These are phyloP conservation scores for Lentinula edodes DNA, from an alignment of 768 basidiomycete genomes.

Conservation along the genomic window DNA sequence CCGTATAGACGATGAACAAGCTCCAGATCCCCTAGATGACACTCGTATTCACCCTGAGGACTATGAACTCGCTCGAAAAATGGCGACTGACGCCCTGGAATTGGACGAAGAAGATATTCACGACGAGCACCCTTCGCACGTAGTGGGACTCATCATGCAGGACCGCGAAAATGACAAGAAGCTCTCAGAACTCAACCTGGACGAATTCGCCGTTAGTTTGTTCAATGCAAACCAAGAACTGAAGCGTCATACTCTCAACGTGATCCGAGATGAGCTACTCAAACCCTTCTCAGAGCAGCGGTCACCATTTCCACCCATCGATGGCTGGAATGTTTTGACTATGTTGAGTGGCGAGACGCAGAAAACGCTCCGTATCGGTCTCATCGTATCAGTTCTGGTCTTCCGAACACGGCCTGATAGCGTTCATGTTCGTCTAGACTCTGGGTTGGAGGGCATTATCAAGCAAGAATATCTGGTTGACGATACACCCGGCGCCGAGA, in stretches of 20 bases:
- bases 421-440: constrained; percentile 78
- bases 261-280: constrained; percentile 83
- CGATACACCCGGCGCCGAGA: constrained; percentile 29
- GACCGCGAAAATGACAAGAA: constrained; percentile 76
- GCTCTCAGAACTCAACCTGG: constrained; percentile 85
- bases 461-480: constrained; percentile 54
- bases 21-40: constrained; percentile 85
- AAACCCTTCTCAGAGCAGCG: constrained; percentile 78
- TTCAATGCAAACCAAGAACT: constrained; percentile 76
- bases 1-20: constrained; percentile 63
- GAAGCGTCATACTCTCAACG: constrained; percentile 85
- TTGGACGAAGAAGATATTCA: constrained; percentile 97
- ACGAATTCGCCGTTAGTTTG: constrained; percentile 93
- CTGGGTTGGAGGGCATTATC: constrained; percentile 85
- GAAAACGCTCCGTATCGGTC: constrained; percentile 68
- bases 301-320: constrained; percentile 53
- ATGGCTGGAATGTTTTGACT: constrained; percentile 77
- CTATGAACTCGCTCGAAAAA: constrained; percentile 95
- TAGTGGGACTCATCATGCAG: constrained; percentile 80
- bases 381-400: constrained; percentile 76
- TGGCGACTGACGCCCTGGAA: constrained; percentile 96
- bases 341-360: constrained; percentile 94
- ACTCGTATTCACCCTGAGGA: constrained; percentile 97
- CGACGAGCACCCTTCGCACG: constrained; percentile 86
- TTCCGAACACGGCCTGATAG: constrained; percentile 45